Base-by-base conservation (phyloP, 306 rosid genomes). In the Gastrolobium bilobum region DNA sequence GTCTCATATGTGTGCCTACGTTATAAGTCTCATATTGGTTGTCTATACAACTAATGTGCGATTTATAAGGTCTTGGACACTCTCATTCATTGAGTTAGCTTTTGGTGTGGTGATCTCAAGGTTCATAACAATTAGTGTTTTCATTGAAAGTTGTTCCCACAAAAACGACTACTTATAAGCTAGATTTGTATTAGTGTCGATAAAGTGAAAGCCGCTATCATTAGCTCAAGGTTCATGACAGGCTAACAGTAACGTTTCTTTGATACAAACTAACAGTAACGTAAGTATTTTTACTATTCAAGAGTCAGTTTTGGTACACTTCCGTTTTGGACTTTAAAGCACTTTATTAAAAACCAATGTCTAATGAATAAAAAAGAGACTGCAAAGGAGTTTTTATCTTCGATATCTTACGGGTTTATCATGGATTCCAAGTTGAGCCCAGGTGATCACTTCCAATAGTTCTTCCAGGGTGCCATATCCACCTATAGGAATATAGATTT, bases 381-480 rank as follows among this genome's bases (percentile, higher is more conserved):
- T 0, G 5, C 13, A 14, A 3, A 44, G 7, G 10, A 5, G 2
- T 26, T 20, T 20, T 20, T 20, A 15, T 71, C 26, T 15, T 47
- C 10, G 10, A 52, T 5, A 6, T 40, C 79, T 84, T 86, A 94
- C 98, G 50, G 98, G 98, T 79, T 94, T 94, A 3, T 94, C 91
- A 52, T 94, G 98, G 79, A 94, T 94, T 44, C 98, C 98, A 58
- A 94, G 77, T 38, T 94, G 98, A 78, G 98, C 94, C 98, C 98
- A 94, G 43, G 98, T 89, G 72, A 94, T 94, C 4, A 92, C 88
- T 87, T 94, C 98, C 80, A 92, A 54, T 2, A 94, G 85, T 80
- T 94, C 98, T 77, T 94, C 98, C 7, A 94, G 86, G 53, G 98
- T 94, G 37, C 98, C 98, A 35, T 94, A 94, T 57, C 98, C 97